Base-by-base conservation (phyloP, 2,329 filamentous ascomycete species). In the Pseudogymnoascus pannorum region DNA sequence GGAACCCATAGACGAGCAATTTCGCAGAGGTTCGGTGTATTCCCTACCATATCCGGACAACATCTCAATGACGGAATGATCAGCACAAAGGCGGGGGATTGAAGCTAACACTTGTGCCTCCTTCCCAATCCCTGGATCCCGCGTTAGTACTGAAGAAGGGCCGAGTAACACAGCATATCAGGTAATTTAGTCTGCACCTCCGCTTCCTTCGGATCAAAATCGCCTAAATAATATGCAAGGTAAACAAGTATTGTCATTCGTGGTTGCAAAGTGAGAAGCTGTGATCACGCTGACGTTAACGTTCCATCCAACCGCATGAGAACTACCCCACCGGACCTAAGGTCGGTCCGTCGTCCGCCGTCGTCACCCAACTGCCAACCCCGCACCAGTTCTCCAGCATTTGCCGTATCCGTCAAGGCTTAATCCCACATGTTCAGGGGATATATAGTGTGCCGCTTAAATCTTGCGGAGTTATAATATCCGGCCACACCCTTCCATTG, bases 401-500 rank as follows among this genome's bases (percentile, higher is more conserved):
- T 54, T 54, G 48, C 48, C 7, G 12, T 54, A 54, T 54, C n/a
- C 24, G 8, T 44, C 40, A 31, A 54, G 48, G 48, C 31, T 54
- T 18, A 54, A 31, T 5, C 9, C 44, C 24, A 12, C 14, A 24
- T 24, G 40, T 20, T 4, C 18, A 54, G 26, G 24, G 24, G 24
- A 54, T 20, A 31, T 54, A 9, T 18, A 18, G 26, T 12, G 12
- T 8, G n/a, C 48, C 48, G 48, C 48, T 31, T 54, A 54, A 54
- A 54, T 54, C 24, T 54, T 31, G 24, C 48, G 48, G 48, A 54
- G n/a, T 54, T 54, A 54, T 54, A 54, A 54, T 54, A 54, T 31
- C 48, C 48, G 24, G 9, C 48, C 48, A 54, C 48, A 54, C 48
- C 24, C 26, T 31, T 18, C 48, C 12, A 18, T 31, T 54, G n/a